Base-by-base conservation (phyloP, 805 yeast species). In the Saccharomycopsis sp. region DNA sequence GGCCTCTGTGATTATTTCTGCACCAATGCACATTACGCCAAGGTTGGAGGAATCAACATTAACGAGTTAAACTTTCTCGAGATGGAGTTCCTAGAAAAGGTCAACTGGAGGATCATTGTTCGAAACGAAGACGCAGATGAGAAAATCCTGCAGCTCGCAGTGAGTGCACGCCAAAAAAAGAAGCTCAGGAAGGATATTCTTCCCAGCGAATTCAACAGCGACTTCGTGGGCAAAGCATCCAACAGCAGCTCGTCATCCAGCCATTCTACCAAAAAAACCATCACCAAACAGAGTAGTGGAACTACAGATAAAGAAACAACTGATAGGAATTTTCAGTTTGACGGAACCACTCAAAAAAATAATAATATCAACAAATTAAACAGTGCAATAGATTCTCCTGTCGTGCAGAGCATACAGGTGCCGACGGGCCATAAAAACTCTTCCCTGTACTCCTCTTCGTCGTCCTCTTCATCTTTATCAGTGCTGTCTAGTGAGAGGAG, bases 1-100 rank as follows among this genome's bases (percentile, higher is more conserved):
- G 92, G 96, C 1, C 77, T 91, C 63, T 91, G 97, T 70, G 99
- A 92, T 72, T 86, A 91, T 24, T 92, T 94, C 71, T 91, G 94
- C 71, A 90, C 97, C 15, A 92, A 91, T 70, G 80, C 85, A 51
- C 97, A 94, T 70, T 92, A 94, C 67, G 96, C 98, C 12, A 88
- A 87, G 68, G 97, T 94, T 18, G 99, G 99, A 2, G 98, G 99
- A 60, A 87, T 91, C 2, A 89, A 89, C 50, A 73, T 86, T 52
- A 79, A 83, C 59, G 97, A 91, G 68, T 75, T 91, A 63, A 94
- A 94, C 70, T 78, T 92, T 57, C 75, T 92, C 52, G 99, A 92
- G 68, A 83, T 87, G 55, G 98, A 94, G 70, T 91, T 94, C 66
- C 77, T 92, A 51, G 79, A 80, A 53, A 76, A 91, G 61, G 92